Evolutionary conservation across 1,284 basidiomycete species (phyloP).

Genomic region (Malassezia yamatoensis): DNA sequence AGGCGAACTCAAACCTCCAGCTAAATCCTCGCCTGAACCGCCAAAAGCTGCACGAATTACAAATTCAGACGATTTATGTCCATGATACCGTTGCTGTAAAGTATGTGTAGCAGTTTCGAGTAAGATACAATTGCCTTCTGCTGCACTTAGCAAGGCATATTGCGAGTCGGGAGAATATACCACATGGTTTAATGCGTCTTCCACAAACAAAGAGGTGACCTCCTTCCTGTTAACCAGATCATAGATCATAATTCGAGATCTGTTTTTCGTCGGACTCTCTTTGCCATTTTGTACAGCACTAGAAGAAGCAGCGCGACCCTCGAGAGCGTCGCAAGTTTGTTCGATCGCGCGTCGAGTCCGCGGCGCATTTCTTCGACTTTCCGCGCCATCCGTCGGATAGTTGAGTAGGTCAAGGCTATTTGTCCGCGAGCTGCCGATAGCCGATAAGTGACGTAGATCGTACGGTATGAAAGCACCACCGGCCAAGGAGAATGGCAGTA

Average conservation of each 20-base stretch:
- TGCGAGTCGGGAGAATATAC: conserved; percentile 68
- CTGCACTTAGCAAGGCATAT: conserved; percentile 63
- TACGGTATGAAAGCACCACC: not conserved
- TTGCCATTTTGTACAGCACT: not conserved
- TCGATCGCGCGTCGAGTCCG: not conserved
- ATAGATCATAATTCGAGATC: conserved; percentile 1
- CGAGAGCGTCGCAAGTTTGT: not conserved
- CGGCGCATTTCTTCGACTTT: not conserved
- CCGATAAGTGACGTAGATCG: not conserved
- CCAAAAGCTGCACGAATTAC: conserved; percentile 89
- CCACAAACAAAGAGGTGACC: conserved; percentile 56
- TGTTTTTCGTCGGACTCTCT: not conserved
- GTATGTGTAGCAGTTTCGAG: conserved; percentile 62
- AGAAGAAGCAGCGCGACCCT: not conserved
- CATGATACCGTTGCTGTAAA: conserved; percentile 53
- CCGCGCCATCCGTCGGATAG: not conserved
- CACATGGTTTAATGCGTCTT: conserved; percentile 59
- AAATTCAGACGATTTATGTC: conserved; percentile 50
- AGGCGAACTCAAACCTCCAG: not conserved
- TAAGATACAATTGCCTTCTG: conserved; percentile 67
- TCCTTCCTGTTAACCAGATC: conserved; percentile 40
- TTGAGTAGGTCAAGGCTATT: not conserved
- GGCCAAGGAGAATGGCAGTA: not conserved
- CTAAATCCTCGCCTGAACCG: conserved; percentile 73
- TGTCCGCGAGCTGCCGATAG: not conserved